Evolutionary conservation across 176 grass and related monocot genomes (phyloP).

Genomic region (Zoysia japonica): DNA sequence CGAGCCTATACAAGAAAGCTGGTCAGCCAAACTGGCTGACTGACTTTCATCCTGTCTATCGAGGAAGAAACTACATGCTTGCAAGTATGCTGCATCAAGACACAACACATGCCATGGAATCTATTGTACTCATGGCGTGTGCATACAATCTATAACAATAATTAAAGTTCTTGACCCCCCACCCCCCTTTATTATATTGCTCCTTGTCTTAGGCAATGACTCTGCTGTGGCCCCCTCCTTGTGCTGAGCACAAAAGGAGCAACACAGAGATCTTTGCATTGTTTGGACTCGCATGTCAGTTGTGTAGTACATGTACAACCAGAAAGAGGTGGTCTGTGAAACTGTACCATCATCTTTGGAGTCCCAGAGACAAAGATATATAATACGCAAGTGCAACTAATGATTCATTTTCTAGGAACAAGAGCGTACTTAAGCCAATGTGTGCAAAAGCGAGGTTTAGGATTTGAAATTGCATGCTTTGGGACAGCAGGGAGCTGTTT

Average conservation of each 20-base stretch:
- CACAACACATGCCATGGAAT: conserved; percentile 47
- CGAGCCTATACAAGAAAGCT: conserved; percentile 46
- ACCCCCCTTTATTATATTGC: conserved; percentile 23
- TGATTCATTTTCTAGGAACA: conserved; percentile 42
- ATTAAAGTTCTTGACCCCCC: conserved; percentile 31
- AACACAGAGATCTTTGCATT: conserved; percentile 7
- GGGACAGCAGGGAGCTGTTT: conserved; percentile 22
- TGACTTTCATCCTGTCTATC: conserved; percentile 39
- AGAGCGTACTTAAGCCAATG: conserved; percentile 40
- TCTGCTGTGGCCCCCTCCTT: conserved; percentile 33
- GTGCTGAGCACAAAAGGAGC: conserved; percentile 41
- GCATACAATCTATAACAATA: conserved; percentile 36
- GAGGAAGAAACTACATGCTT: conserved; percentile 36
- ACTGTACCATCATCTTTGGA: conserved; percentile 42
- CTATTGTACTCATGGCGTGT: conserved; percentile 33
- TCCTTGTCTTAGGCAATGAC: conserved; percentile 43
- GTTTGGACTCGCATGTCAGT: conserved; percentile 40
- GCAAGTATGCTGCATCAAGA: conserved; percentile 45
- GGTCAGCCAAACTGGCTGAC: conserved; percentile 43
- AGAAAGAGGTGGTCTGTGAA: conserved; percentile 35
- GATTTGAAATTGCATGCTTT: conserved; percentile 20
- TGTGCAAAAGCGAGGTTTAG: conserved; percentile 24
- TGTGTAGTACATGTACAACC: conserved; percentile 19
- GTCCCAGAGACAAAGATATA: conserved; percentile 45
- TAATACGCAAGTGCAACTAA: conserved; percentile 45